These are phyloP conservation scores for Mallotus japonicus DNA, from an alignment of 441 rosid species.

Conservation along the genomic window DNA sequence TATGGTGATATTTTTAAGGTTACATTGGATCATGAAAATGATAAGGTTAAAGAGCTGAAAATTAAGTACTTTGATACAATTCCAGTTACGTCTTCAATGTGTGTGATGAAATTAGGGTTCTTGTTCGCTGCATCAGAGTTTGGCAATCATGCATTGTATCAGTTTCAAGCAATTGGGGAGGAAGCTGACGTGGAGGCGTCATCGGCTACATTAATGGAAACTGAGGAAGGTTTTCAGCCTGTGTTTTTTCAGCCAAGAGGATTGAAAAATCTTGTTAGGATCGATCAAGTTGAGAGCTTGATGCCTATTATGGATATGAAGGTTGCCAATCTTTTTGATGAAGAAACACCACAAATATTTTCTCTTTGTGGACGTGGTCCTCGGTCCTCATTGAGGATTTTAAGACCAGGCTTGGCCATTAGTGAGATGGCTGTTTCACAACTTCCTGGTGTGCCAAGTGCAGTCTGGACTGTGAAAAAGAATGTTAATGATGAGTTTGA, in stretches of 20 bases:
- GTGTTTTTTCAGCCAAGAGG: conserved; percentile 89
- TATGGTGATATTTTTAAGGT: conserved; percentile 92
- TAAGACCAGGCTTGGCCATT: conserved; percentile 92
- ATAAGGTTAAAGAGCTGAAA: conserved; percentile 74
- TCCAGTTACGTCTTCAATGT: conserved; percentile 79
- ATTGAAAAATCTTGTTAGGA: conserved; percentile 89
- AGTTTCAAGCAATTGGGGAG: conserved; percentile 85
- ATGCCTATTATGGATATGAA: conserved; percentile 99
- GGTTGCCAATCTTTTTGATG: conserved; percentile 79
- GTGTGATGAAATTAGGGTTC: conserved; percentile 87
- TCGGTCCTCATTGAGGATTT: conserved; percentile 84
- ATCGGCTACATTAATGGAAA: conserved; percentile 83
- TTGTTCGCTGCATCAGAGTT: conserved; percentile 89
- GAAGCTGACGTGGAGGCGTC: conserved; percentile 91
- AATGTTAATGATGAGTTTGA: conserved; percentile 84
- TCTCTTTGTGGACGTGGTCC: conserved; percentile 92
- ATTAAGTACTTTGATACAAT: conserved; percentile 92
- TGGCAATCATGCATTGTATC: conserved; percentile 92
- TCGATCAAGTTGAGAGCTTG: conserved; percentile 92
- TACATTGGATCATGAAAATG: conserved; percentile 70
- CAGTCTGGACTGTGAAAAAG: conserved; percentile 98
- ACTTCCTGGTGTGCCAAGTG: conserved; percentile 99
- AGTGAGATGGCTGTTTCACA: conserved; percentile 98
- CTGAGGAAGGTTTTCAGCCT: conserved; percentile 93
- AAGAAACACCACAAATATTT: conserved; percentile 93